Evolutionary conservation across 768 basidiomycete species (phyloP), one percentile per base, ranked within the genome.

Genomic region (Trametes punicea): DNA sequence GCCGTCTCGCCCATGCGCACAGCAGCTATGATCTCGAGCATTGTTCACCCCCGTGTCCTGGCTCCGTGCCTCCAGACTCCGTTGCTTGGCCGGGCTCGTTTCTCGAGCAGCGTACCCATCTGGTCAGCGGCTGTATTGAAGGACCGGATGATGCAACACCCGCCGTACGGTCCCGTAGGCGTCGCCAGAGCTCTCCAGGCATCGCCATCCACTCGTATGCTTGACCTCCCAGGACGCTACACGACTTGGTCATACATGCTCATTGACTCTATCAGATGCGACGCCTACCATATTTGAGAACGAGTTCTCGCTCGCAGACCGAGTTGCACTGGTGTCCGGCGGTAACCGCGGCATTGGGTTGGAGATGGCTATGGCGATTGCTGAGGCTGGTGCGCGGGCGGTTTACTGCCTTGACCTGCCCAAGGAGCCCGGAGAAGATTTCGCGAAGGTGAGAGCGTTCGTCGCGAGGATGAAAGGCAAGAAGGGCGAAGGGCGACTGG

Each of bases 361-460:
- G 10, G 90, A 93, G 71, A 85, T 87, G 85, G 87, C 88, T 27
- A 71, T 90, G 46, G 81, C 84, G 2, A 71, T 91, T 30, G 80
- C 80, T 29, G 90, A 91, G 72, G 84, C 81, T 13, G 89, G 89
- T 20, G 85, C 85, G 8, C 62, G 67, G 13, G 83, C 75, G 0
- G 76, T 88, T 10, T 88, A 89, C 67, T 87, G 85, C 64, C 69
- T 88, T 7, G 88, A 89, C 67, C 73, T 88, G 5, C 79, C 85
- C 1, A 56, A 65, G 39, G 67, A 69, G 30, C 82, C 87, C 0
- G 81, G 81, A 0, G 76, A 75, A 0, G 85, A 85, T 63, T 89
- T 82, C 76, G 55, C 64, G 33, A 74, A 75, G 58, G 81, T 82
- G 16, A 69, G 66, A 15, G 79, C 77, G 33, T 88, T 80, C 59